Evolutionary conservation across 1,139 yeast genomes (phyloP), one percentile per base, ranked within the genome.

Genomic region (Kodamaea arcana): DNA sequence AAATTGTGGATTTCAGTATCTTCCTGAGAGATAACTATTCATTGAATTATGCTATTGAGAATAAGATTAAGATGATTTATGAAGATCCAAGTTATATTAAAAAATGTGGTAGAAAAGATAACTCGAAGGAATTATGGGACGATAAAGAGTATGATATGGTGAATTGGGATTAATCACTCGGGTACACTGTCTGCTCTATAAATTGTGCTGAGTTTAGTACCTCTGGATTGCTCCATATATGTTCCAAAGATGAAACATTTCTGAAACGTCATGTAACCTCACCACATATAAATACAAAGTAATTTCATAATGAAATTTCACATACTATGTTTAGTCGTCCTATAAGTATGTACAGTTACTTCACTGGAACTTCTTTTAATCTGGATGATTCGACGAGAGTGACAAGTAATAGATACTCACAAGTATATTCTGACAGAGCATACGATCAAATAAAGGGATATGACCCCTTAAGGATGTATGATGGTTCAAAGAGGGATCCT

Each of bases 1-100:
- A 61, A 27, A 39, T 65, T 0, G 27, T 42, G 3, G 56, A 51
- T 7, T 51, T 65, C 31, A 54, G 51, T 2, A 41, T 63, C 9
- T 62, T 58, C 35, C 60, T 51, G 35, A 38, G 60, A 28, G 69
- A 63, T 37, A 64, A 60, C 32, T 41, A 52, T 20, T 35, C 30
- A 21, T 42, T 60, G 27, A 47, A 45, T 7, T 36, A 44, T 5
- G 40, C 38, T 7, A 39, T 51, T 13, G 60, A 58, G 22, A 35
- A 33, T 3, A 29, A 26, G 9, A 30, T 42, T 18, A 40, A 31
- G 17, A 54, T 50, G 33, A 40, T 64, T 2, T 63, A 63, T 43
- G 52, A 51, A 25, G 46, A 41, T 16, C 29, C 24, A 5, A 24
- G 32, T 24, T 43, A 42, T 29, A 15, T 17, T 3, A 15, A 29